Conservation (phyloP, 345 rosid species). For the Salix dunnii region DNA sequence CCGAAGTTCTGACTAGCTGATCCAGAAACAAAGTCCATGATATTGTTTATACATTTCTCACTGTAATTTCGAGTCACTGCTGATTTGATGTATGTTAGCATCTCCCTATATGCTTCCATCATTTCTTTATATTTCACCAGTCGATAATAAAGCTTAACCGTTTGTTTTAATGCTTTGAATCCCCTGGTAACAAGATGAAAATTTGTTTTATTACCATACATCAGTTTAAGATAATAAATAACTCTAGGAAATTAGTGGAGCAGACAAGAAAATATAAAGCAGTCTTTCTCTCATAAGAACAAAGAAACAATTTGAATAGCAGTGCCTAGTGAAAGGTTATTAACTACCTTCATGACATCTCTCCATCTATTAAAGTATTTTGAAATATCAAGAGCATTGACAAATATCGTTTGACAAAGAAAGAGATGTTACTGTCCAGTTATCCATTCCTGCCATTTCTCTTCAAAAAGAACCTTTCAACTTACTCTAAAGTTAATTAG, state of each 20-base stretch:
- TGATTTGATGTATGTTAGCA: slow-evolving; percentile 93
- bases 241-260: not conserved
- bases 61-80: slow-evolving; percentile 97
- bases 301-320: not conserved
- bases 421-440: not conserved
- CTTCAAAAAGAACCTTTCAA: not conserved
- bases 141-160: slow-evolving; percentile 93
- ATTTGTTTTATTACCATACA: slow-evolving; percentile 3
- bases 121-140: slow-evolving; percentile 80
- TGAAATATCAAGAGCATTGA: not conserved
- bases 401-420: not conserved
- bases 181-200: slow-evolving; percentile 56
- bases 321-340: not conserved
- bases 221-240: not conserved
- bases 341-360: not conserved
- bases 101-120: slow-evolving; percentile 93
- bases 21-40: slow-evolving; percentile 99
- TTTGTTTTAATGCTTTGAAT: slow-evolving; percentile 95
- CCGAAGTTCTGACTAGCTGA: slow-evolving; percentile 93
- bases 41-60: slow-evolving; percentile 95
- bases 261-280: not conserved
- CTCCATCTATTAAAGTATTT: not conserved
- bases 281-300: not conserved
- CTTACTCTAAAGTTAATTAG: not conserved
- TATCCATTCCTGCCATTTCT: not conserved